A percentile compares a stretch with the other conserved stretches of the same genome.
Evolutionary conservation across 2,329 filamentous ascomycete species (phyloP).

Genomic region (Aspergillus pseudoglaucus): DNA sequence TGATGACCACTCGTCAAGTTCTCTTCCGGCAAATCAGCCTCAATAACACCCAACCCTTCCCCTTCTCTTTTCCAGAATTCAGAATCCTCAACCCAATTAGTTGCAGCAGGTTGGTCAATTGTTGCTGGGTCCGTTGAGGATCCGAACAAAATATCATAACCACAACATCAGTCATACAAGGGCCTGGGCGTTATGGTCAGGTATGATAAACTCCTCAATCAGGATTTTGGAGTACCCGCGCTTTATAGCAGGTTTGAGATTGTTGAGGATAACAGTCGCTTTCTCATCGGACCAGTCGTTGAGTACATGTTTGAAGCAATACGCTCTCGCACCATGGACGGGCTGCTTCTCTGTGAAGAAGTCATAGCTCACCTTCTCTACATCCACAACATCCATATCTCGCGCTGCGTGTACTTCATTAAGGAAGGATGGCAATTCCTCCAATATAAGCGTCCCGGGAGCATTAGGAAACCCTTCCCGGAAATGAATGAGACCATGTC

Average conservation of each 20-base stretch:
- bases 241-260: slow-evolving; percentile 17
- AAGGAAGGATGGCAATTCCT: slow-evolving; percentile 40
- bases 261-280: slow-evolving; percentile 13
- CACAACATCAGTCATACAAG: slow-evolving; percentile 17
- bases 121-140: slow-evolving; percentile 15
- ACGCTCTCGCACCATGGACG: slow-evolving; percentile 18
- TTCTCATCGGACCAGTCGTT: slow-evolving; percentile 28
- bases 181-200: slow-evolving; percentile 14
- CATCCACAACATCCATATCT: slow-evolving; percentile 3
- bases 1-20: neutral
- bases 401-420: slow-evolving; percentile 12
- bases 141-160: slow-evolving; percentile 22
- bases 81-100: slow-evolving; percentile 12
- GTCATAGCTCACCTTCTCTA: slow-evolving; percentile 9
- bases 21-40: slow-evolving; percentile 6
- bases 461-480: slow-evolving; percentile 25
- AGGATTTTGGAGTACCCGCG: slow-evolving; percentile 18
- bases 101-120: slow-evolving; percentile 12
- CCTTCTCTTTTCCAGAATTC: slow-evolving; percentile 14
- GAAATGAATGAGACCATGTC: slow-evolving; percentile 35
- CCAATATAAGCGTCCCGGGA: slow-evolving; percentile 39
- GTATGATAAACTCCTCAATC: slow-evolving; percentile 21
- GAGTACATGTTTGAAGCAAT: slow-evolving; percentile 26
- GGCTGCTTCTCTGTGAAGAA: slow-evolving; percentile 12
- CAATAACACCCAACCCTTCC: slow-evolving; percentile 14